Base-by-base conservation (phyloP, 805 yeast genomes). In the Metschnikowia aberdeeniae region DNA sequence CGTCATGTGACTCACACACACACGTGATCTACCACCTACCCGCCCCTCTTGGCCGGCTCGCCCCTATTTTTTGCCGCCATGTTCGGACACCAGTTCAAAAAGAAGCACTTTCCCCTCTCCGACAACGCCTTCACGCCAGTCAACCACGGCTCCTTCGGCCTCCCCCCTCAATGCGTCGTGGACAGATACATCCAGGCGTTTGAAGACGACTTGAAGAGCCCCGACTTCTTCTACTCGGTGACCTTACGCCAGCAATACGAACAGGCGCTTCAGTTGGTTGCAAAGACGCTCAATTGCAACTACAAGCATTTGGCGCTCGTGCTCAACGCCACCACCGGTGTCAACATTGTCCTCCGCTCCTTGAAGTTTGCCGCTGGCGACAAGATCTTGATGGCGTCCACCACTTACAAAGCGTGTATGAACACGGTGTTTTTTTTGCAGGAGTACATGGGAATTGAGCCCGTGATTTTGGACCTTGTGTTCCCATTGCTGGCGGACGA, bases 71-170 rank as follows among this genome's bases (percentile, higher is more conserved):
- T n/a, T n/a, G 17, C 17, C 17, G 17, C 17, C 34, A 31, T 31
- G 30, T 80, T 81, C 54, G 86, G 87, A 5, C 72, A 68, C 45
- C 54, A 61, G 9, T 73, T 81, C 56, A 70, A 75, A 45, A 57
- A 67, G n/a, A 61, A 72, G 45, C 67, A 77, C 56, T 84, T 79
- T 57, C 54, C 67, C 1, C 53, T 59, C 12, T 64, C 80, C 10
- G 74, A 64, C 28, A 54, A 66, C 1, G 68, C 60, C 2, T 67
- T 69, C 7, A 58, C 60, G 4, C 76, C 78, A 12, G 73, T 82
- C 36, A 84, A 84, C 60, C 82, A 82, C 57, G 89, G 89, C 6
- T 76, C 86, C 1, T 84, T 62, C 55, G 89, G 89, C 1, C 63
- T 74, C 1, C 67, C 76, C 3, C 85, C 89, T 0, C 63, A 58